A percentile compares a stretch with the other conserved stretches of the same genome.
Evolutionary conservation across 768 basidiomycete genomes (phyloP).

Genomic region (Boletus speciosus): DNA sequence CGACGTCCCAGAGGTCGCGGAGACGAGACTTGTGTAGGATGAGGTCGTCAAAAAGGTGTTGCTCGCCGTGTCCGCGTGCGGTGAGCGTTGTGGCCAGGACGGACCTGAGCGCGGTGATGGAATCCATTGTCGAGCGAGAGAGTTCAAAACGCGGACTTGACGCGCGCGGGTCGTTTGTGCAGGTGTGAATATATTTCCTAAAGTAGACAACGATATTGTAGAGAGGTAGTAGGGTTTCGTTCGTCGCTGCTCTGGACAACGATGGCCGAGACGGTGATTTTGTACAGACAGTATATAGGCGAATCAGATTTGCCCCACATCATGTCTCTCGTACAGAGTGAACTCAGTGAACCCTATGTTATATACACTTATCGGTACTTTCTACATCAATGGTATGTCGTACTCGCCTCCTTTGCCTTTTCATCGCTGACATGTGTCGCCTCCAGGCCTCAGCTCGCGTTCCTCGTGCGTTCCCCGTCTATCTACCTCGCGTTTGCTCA

Average conservation of each 20-base stretch:
- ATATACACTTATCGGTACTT: constrained; percentile 98
- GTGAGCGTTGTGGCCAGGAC: constrained; percentile 47
- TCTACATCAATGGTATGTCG: constrained; percentile 85
- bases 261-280: constrained; percentile 36
- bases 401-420: too few species aligned
- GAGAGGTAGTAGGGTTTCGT: too few species aligned
- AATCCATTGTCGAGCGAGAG: constrained; percentile 44
- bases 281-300: constrained; percentile 72
- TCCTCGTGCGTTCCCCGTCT: constrained; percentile 47
- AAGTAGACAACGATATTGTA: too few species aligned
- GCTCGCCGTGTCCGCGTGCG: constrained; percentile 53
- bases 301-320: constrained; percentile 79
- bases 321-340: constrained; percentile 84
- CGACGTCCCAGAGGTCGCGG: constrained; percentile 61
- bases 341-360: constrained; percentile 94
- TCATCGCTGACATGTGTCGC: constrained; percentile 1
- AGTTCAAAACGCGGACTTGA: too few species aligned
- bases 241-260: not conserved
- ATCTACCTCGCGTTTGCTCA: not conserved
- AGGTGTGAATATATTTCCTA: too few species aligned
- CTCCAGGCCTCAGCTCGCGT: constrained; percentile 83
- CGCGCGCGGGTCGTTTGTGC: too few species aligned
- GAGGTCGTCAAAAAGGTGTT: constrained; percentile 73
- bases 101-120: constrained; percentile 54
- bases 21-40: constrained; percentile 64